Conservation (phyloP, 1,284 basidiomycete genomes). For the Microbotryum silenes-acaulis region DNA sequence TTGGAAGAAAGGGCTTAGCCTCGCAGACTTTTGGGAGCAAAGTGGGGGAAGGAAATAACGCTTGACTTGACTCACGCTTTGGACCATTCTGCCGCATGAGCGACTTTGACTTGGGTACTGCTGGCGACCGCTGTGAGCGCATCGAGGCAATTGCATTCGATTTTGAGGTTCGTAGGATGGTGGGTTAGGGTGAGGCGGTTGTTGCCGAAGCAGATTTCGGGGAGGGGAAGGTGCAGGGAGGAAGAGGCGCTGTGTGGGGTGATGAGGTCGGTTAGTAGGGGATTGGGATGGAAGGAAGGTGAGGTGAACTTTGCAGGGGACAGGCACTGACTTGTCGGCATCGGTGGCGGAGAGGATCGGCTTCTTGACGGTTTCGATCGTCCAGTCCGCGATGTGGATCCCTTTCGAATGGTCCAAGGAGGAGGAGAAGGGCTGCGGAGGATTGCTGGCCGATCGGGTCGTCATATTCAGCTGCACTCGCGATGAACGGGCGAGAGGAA, state of each 20-base stretch:
- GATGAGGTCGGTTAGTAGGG: conserved; percentile 54
- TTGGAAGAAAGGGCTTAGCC: no score
- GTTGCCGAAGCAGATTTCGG: conserved; percentile 94
- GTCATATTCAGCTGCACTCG: no score
- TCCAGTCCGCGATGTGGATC: conserved; percentile 42
- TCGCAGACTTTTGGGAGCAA: no score
- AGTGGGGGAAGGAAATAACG: no score
- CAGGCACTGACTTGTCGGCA: conserved; percentile 44
- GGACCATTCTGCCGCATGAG: conserved; percentile 89
- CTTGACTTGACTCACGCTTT: conserved; percentile 53
- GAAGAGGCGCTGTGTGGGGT: conserved; percentile 59
- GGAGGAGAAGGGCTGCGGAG: no score
- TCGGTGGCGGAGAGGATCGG: conserved; percentile 46
- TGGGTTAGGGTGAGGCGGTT: conserved; percentile 61
- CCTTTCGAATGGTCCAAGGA: conserved; percentile 3
- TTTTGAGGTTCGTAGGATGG: conserved; percentile 10
- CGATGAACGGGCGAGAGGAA: no score
- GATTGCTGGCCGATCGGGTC: no score
- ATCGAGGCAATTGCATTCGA: conserved; percentile 48
- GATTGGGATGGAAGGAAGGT: conserved; percentile 43
- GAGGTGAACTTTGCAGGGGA: conserved; percentile 5
- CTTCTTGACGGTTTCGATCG: conserved; percentile 40
- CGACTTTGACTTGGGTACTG: conserved; percentile 80
- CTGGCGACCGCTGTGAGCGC: conserved; percentile 65
- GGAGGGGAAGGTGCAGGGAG: conserved; percentile 70